Base-by-base conservation (phyloP, 805 yeast genomes). In the Debaryomyces prosopidis region DNA sequence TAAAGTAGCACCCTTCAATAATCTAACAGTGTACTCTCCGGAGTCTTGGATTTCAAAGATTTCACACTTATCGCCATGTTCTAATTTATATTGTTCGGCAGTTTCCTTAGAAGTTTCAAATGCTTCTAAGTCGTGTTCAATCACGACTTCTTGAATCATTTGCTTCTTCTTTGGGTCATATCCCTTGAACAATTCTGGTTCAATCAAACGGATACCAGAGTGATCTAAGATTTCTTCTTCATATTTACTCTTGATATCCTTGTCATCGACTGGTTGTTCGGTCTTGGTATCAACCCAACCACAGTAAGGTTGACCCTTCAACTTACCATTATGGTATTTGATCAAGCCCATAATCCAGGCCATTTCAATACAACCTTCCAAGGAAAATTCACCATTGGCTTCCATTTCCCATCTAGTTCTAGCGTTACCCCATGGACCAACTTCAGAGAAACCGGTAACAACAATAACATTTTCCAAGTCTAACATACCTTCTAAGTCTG, bases 381-480 rank as follows among this genome's bases (percentile, higher is more conserved):
- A 76, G 8, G 97, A 91, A 73, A 94, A 94, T 64, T 87, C 89
- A 61, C 99, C 99, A 49, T 68, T 56, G 38, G 97, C 89, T 75
- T 94, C 99, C 96, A 94, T 94, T 73, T 94, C 98, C 99, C 99
- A 94, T 79, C 99, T 84, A 46, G 99, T 94, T 80, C 98, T 87
- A 32, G 99, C 74, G 68, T 91, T 90, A 81, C 99, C 99, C 96
- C 97, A 95, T 62, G 99, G 99, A 65, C 97, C 95, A 57, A 94
- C 98, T 75, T 94, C 99, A 52, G 97, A 77, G 76, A 92, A 94
- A 73, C 99, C 99, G 39, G 99, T 92, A 49, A 94, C 92, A 53
- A 94, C 99, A 55, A 92, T 80, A 48, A 90, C 94, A 55, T 82
- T 82, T 65, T 91, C 97, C 63, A 92, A 83, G 65, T 94, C 97